Conservation (phyloP, 2,329 filamentous ascomycete species). For the Neonectria ditissima region DNA sequence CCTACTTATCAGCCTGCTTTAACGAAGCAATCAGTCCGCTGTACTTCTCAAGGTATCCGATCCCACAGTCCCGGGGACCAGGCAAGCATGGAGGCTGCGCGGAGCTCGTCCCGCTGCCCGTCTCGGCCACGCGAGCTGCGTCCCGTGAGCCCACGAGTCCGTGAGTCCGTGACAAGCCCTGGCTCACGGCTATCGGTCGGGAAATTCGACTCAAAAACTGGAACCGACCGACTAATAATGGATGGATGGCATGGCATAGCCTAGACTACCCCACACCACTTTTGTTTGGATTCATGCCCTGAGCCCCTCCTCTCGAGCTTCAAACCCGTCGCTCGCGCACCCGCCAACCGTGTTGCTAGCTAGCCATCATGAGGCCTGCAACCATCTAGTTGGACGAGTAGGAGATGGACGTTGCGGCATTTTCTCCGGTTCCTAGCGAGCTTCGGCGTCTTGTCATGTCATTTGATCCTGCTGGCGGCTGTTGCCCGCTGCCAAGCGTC, state of each 20-base stretch:
- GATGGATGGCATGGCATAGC: neutral
- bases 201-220: constrained; percentile 22
- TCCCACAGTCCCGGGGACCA: constrained; percentile 3
- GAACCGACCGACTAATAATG: too few relatives aligned
- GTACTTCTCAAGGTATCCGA: constrained; percentile 10
- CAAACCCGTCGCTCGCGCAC: constrained; percentile 8
- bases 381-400: constrained; percentile 1
- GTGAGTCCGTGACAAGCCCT: neutral
- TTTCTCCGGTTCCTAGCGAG: constrained; percentile 14
- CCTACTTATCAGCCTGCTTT: neutral
- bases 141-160: neutral
- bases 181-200: constrained; percentile 15
- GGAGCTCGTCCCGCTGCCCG: constrained; percentile 10
- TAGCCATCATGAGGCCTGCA: constrained; percentile 14
- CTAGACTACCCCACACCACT: constrained; percentile 19
- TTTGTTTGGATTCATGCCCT: neutral
- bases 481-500: neutral
- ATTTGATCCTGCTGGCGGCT: constrained; percentile 6
- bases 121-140: constrained; percentile 6
- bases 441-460: constrained; percentile 9
- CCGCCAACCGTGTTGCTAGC: constrained; percentile 7
- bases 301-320: neutral
- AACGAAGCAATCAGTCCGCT: constrained; percentile 4
- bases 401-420: constrained; percentile 20
- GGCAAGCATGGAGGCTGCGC: neutral